Base-by-base conservation (phyloP, 768 basidiomycete genomes). In the Lactarius quietus region DNA sequence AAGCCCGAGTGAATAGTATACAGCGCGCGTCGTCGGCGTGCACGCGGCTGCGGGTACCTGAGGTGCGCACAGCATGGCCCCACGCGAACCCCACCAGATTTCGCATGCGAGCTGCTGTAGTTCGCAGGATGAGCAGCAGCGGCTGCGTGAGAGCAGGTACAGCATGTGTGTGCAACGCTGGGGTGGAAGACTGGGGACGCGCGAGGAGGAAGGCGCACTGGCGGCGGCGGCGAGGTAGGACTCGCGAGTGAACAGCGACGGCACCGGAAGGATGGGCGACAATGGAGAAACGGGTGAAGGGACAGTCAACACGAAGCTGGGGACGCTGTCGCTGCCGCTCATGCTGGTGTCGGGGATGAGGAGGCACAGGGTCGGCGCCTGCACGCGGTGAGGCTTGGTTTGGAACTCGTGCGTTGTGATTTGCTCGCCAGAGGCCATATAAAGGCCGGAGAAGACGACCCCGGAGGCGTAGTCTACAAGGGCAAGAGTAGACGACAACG, bases 381-480 rank as follows among this genome's bases (percentile, higher is more conserved):
- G 51, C 10, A 7, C 14, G 38, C 28, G 41, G 9, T 14, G 36
- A 9, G 43, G 14, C 29, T 61, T 65, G n/a, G 18, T 54, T 54
- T 57, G 33, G 39, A 62, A 57, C 17, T 58, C 48, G 1, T 36
- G 45, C 1, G 39, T n/a, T 9, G 39, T 57, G 31, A 58, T 45
- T 39, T 6, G 33, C 33, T 61, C 64, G 36, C 64, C 64, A 10
- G 54, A 26, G 6, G 64, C 54, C 36, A 15, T 33, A 38, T n/a
- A 28, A 3, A 65, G 29, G 29, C 36, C 3, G 33, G 61, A 53
- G 31, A 62, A 58, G 56, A 57, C 20, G 26, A 66, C 59, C 17
- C 64, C 64, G 7, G 64, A 61, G 12, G 39, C 23, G 36, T 45
- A 43, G 60, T 65, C 64, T 29, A 48, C 59, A 20, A 61, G 52